Evolutionary conservation across 352 stramenopile genomes (phyloP).

Genomic region (Pythium myriotylum): DNA sequence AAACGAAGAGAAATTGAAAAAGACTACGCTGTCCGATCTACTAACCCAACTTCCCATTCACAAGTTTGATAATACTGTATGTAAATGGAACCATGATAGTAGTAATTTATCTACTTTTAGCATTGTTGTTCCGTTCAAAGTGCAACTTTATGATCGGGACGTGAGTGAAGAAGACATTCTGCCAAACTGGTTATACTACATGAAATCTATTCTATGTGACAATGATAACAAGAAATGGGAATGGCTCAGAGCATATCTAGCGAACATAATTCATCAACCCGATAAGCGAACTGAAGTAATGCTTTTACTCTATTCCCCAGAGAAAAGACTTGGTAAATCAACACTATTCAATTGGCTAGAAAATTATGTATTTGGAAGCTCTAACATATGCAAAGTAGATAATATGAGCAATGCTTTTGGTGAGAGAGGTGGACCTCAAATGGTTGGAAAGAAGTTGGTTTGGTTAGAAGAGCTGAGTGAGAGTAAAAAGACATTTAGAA

Average conservation of each 20-base stretch:
- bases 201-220: slow-evolving; percentile 10
- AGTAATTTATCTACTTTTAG: slow-evolving; percentile 14
- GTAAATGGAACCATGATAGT: slow-evolving; percentile 10
- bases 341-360: too few relatives aligned
- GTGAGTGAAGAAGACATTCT: slow-evolving; percentile 8
- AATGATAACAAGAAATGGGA: slow-evolving; percentile 11
- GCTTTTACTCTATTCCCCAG: too few relatives aligned
- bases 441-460: too few relatives aligned
- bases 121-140: slow-evolving; percentile 11
- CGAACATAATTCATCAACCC: slow-evolving; percentile 9
- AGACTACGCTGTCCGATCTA: slow-evolving; percentile 5
- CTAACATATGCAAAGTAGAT: too few relatives aligned
- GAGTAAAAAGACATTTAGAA: too few relatives aligned
- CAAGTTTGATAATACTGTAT: slow-evolving; percentile 14
- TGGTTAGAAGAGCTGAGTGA: too few relatives aligned
- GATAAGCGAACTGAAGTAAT: too few relatives aligned
- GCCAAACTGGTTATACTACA: slow-evolving; percentile 6
- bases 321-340: too few relatives aligned
- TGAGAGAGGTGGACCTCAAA: too few relatives aligned
- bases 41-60: slow-evolving; percentile 3
- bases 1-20: slow-evolving; percentile 14
- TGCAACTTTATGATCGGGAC: slow-evolving; percentile 11
- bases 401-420: too few relatives aligned
- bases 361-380: too few relatives aligned
- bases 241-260: slow-evolving; percentile 8